Conservation (phyloP, 495 filamentous ascomycete species). For the Penicillium manginii region DNA sequence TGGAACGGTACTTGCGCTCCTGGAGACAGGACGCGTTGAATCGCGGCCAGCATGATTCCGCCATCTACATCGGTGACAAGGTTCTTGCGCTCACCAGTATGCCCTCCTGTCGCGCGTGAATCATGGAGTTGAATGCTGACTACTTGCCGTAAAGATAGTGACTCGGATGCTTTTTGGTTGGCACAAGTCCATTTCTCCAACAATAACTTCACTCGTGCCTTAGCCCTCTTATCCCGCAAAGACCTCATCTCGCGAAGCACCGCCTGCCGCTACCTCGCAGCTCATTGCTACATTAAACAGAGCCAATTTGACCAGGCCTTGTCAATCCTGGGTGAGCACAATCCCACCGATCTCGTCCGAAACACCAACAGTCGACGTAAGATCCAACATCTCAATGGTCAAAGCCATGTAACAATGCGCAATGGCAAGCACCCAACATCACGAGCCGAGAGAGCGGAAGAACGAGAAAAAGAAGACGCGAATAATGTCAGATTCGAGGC, state of each 20-base stretch:
- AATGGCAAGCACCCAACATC: slow-evolving; percentile 47
- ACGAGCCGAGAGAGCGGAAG: slow-evolving; percentile 63
- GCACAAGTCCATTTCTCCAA: slow-evolving; percentile 93
- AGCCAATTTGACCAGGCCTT: slow-evolving; percentile 87
- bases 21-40: slow-evolving; percentile 94
- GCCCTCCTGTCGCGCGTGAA: neutral
- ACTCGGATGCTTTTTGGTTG: slow-evolving; percentile 90
- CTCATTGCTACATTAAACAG: slow-evolving; percentile 91
- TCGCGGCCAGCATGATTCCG: slow-evolving; percentile 92
- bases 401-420: slow-evolving; percentile 52
- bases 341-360: slow-evolving; percentile 81
- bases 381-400: slow-evolving; percentile 55
- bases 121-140: slow-evolving; percentile 18
- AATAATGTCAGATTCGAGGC: slow-evolving; percentile 87
- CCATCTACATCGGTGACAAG: slow-evolving; percentile 97
- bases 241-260: slow-evolving; percentile 80
- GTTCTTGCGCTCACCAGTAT: slow-evolving; percentile 89
- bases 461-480: slow-evolving; percentile 66
- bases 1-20: slow-evolving; percentile 89
- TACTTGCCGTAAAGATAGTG: slow-evolving; percentile 64
- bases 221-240: slow-evolving; percentile 81
- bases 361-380: slow-evolving; percentile 67
- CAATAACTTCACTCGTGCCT: slow-evolving; percentile 88
- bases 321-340: slow-evolving; percentile 85
- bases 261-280: slow-evolving; percentile 88